Percentiles rank a stretch among this genome's conserved stretches.
These are phyloP conservation scores for Candida sp. DNA, from an alignment of 1,139 yeast species.

Conservation along the genomic window DNA sequence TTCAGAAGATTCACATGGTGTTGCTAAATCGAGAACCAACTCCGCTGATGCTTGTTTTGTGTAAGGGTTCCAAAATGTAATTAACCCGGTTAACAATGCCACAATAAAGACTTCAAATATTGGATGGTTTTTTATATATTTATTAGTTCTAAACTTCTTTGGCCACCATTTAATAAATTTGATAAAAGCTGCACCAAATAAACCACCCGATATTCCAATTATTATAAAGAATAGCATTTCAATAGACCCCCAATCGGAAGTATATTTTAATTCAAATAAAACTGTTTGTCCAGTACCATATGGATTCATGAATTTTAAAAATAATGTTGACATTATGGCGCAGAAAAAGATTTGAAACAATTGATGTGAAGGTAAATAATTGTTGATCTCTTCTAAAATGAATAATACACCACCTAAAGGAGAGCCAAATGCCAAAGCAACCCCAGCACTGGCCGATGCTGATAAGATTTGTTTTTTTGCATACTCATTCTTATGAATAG, in stretches of 20 bases:
- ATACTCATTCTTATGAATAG: slow-evolving; percentile 48
- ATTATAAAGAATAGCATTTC: slow-evolving; percentile 48
- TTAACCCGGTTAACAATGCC: slow-evolving; percentile 45
- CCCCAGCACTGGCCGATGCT: slow-evolving; percentile 69
- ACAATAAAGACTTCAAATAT: slow-evolving; percentile 46
- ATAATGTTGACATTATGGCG: slow-evolving; percentile 56
- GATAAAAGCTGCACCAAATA: slow-evolving; percentile 54
- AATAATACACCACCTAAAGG: slow-evolving; percentile 70
- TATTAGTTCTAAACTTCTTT: slow-evolving; percentile 30
- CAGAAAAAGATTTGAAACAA: slow-evolving; percentile 59
- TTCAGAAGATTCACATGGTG: slow-evolving; percentile 38
- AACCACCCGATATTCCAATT: slow-evolving; percentile 56
- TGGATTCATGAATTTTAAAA: slow-evolving; percentile 55
- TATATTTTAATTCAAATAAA: slow-evolving; percentile 52
- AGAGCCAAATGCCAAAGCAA: slow-evolving; percentile 67
- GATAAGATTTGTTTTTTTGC: slow-evolving; percentile 57
- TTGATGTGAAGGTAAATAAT: slow-evolving; percentile 56
- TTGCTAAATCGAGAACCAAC: slow-evolving; percentile 49
- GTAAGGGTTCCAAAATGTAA: slow-evolving; percentile 51
- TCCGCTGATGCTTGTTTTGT: slow-evolving; percentile 55
- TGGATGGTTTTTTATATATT: slow-evolving; percentile 37
- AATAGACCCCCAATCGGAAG: slow-evolving; percentile 51
- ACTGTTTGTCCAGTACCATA: slow-evolving; percentile 65
- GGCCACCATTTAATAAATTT: slow-evolving; percentile 53
- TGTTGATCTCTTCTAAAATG: slow-evolving; percentile 62